Base-by-base conservation (phyloP, 2,329 filamentous ascomycete species). In the Exophiala oligosperma region DNA sequence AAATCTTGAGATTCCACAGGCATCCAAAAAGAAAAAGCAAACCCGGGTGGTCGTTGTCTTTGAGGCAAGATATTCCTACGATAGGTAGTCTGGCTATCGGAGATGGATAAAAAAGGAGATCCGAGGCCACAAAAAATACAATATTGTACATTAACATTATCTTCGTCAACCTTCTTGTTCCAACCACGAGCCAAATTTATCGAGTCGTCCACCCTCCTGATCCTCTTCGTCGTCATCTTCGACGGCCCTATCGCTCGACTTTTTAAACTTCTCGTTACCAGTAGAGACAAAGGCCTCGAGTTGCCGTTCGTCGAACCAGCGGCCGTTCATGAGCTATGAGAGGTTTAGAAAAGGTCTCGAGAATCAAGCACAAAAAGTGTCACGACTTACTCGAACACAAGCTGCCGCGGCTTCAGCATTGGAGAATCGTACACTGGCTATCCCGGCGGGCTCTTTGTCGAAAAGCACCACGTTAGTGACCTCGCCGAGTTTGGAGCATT, bases 391-490 rank as follows among this genome's bases (percentile, higher is more conserved):
- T 65, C 71, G 68, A 41, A 93, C 84, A 71, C 91, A 96, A 7
- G 83, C 85, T 57, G 79, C 78, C 2, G 92, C 93, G 1, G 88
- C 83, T 58, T 89, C 84, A 3, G 83, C 78, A 40, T 89, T 85
- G 55, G 81, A 78, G 76, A 96, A 99, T 67, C 89, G 87, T 62
- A 99, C 89, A 54, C 87, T 92, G 7, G 92, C 89, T 38, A 97
- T 83, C 17, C 94, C 94, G 0, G 91, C 89, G 3, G 84, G 77
- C 73, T 99, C 95, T 63, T 87, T 81, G 72, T 99, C 94, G 72
- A 89, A 99, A 14, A 99, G 78, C 2, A 94, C 87, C 41, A 97
- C 90, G 69, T 95, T 97, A 32, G 92, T 96, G 37, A 97, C 91
- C 24, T 87, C 81, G 2, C 94, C 94, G 12, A 94, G 79, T 75